Base-by-base conservation (phyloP, 2,329 filamentous ascomycete species). In the Thielaviopsis populi region DNA sequence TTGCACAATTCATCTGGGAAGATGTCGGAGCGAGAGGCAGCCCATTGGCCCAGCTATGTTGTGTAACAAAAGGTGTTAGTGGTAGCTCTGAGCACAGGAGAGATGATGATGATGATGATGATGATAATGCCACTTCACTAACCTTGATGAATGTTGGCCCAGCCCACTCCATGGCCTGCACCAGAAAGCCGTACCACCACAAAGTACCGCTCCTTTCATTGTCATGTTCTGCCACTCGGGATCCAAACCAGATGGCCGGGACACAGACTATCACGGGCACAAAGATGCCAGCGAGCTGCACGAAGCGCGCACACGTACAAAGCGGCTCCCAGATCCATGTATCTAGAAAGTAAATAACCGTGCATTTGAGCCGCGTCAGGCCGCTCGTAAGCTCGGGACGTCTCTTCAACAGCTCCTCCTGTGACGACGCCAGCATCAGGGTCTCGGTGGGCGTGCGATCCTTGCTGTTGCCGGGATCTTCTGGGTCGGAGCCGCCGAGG, bases 91-190 rank as follows among this genome's bases (percentile, higher is more conserved):
- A 13, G 22, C 24, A 50, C 4, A 27, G 7, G 46, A 50, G 46
- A 15, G 7, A 11, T 15, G n/a, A 19, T 15, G n/a, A 22, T 50
- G 11, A n/a, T 1, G 10, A 11, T 19, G 27, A 11, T 15, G n/a
- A 19, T 15, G n/a, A 22, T 50, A 4, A n/a, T 1, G 10, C 6
- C 15, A 19, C 37, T 3, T 40, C 48, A 64, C 72, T 61, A 75
- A 89, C 88, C 82, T 99, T 99, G 76, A 99, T 99, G 71, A 99
- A 99, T 0, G 94, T 91, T 54, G 94, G 91, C 0, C 94, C 94
- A 19, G 92, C 90, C 71, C 85, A 81, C 75, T 99, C 92, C 94
- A 99, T 97, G 33, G 87, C 81, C 65, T 79, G 81, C 10, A 97
- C 91, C 46, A 99, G 75, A 70, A 96, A 94, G 2, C 79, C 78